phyloP scores from a whole-genome alignment of 225 moss, liverwort and hornwort species.

The Antitrichia curtipendula region DNA sequence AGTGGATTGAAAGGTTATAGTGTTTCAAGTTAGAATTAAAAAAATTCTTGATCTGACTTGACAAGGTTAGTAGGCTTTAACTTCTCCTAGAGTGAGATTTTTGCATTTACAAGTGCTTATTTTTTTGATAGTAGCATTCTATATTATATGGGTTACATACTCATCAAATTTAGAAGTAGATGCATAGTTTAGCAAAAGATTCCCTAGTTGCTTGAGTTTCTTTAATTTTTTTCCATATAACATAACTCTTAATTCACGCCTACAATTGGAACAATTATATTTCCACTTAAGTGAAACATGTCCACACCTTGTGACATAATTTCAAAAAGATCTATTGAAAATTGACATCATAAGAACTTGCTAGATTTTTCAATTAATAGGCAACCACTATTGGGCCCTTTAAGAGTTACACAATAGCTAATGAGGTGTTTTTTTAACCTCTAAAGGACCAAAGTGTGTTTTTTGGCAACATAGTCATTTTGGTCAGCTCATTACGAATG shows the following conservation, averaged over 20 bases:
- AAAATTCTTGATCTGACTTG: rapidly evolving
- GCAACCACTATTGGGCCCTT: no score
- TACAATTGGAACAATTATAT: not conserved
- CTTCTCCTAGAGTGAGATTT: not conserved
- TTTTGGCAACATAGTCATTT: no score
- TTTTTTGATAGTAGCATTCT: not conserved
- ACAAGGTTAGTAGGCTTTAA: rapidly evolving
- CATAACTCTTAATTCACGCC: not conserved
- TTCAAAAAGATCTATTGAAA: not conserved
- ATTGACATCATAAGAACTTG: no score
- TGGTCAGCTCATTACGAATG: no score
- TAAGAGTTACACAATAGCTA: no score
- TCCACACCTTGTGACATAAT: no score
- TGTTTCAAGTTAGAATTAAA: not conserved
- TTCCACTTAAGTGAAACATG: not conserved
- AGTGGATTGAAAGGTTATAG: rapidly evolving
- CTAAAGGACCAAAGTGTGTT: no score
- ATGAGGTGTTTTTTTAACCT: no score
- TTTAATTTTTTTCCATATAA: rapidly evolving
- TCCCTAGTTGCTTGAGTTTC: rapidly evolving
- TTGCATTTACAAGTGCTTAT: not conserved
- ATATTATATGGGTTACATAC: not conserved
- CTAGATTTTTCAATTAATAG: not conserved
- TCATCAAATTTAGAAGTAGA: not conserved
- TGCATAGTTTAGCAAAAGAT: not conserved